A percentile compares a stretch with the other conserved stretches of the same genome.
Conservation (phyloP, 805 yeast species). For the Metschnikowia koreensis region DNA sequence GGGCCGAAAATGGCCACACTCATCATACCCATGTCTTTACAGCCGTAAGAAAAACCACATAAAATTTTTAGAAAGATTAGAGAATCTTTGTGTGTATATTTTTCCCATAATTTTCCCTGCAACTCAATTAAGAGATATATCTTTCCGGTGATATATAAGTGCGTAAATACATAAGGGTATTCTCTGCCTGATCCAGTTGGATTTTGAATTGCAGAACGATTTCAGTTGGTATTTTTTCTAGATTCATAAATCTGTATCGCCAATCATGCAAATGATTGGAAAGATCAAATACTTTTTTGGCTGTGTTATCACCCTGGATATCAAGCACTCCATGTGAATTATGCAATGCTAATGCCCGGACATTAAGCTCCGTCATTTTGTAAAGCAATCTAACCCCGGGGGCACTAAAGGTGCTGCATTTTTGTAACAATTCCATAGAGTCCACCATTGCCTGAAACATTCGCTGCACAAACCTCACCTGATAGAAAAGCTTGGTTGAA, state of each 20-base stretch:
- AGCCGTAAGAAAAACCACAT: no score
- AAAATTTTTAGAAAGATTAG: no score
- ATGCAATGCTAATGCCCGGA: background rate
- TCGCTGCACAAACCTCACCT: background rate
- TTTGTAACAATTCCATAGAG: background rate
- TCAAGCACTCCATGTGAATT: background rate
- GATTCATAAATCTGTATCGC: background rate
- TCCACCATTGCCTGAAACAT: background rate
- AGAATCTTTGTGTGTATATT: no score
- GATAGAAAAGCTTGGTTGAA: background rate
- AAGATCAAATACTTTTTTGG: background rate
- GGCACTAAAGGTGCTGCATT: background rate
- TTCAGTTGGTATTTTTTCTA: background rate
- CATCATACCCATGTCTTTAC: no score
- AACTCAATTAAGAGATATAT: no score
- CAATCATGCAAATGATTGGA: background rate
- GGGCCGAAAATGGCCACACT: no score
- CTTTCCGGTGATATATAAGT: no score
- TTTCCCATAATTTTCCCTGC: no score
- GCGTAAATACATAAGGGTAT: no score
- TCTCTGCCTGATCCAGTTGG: conserved; percentile 3
- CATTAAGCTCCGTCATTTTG: conserved; percentile 4
- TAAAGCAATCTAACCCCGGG: conserved; percentile 2
- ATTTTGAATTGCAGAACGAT: background rate
- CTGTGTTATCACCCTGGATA: background rate